phyloP scores from a whole-genome alignment of 192 early-diverging fungal species.

The Entomortierella lignicola region DNA sequence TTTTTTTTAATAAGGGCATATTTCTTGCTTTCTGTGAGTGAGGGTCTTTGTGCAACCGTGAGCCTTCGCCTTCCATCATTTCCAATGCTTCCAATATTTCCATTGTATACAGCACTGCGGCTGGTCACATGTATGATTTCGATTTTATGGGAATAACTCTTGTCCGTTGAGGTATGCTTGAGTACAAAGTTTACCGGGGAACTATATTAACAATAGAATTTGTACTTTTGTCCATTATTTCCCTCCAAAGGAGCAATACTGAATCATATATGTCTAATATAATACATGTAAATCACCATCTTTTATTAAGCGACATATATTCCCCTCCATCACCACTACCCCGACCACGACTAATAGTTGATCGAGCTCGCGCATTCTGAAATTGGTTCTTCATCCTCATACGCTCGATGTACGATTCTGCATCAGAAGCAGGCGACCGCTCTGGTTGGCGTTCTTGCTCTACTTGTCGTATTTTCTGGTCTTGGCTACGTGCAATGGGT shows the following conservation, averaged over 20 bases:
- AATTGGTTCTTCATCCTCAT: conserved; percentile 8
- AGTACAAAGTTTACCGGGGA: background rate
- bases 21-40: background rate
- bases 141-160: background rate
- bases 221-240: too few relatives aligned
- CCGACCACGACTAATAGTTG: background rate
- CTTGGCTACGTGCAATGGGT: background rate
- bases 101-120: background rate
- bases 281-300: background rate
- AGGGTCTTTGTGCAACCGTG: too few relatives aligned
- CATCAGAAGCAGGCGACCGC: conserved; percentile 4
- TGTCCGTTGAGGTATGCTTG: background rate
- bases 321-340: background rate
- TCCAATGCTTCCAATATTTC: conserved; percentile 8
- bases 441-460: background rate
- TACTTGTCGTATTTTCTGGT: background rate
- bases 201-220: background rate
- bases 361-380: background rate
- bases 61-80: too few relatives aligned
- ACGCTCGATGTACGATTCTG: conserved; percentile 28
- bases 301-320: background rate
- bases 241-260: too few relatives aligned
- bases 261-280: too few relatives aligned
- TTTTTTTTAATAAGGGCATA: background rate
- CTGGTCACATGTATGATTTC: background rate